A percentile compares a stretch with the other conserved stretches of the same genome.
phyloP scores from a whole-genome alignment of 257 asterid genomes.

The Thymus quinquecostatus region DNA sequence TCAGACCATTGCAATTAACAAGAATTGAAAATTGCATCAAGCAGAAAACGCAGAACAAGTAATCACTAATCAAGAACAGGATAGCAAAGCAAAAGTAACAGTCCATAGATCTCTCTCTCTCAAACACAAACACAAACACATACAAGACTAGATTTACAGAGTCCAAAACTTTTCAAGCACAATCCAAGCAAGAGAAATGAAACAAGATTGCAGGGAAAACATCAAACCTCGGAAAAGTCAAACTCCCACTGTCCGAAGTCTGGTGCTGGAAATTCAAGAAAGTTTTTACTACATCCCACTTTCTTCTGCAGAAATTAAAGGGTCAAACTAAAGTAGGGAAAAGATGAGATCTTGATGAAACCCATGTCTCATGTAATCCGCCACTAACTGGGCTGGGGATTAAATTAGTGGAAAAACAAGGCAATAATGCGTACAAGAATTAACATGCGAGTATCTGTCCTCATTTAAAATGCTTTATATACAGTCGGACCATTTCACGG shows the following conservation, averaged over 20 bases:
- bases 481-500: slow-evolving; percentile 4
- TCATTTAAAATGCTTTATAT: slow-evolving; percentile 1
- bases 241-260: slow-evolving; percentile 25
- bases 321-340: slow-evolving; percentile 37
- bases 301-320: slow-evolving; percentile 11
- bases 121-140: slow-evolving; percentile 12
- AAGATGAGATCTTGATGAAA: slow-evolving; percentile 52
- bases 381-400: slow-evolving; percentile 6
- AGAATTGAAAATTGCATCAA: neutral
- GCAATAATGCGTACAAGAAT: slow-evolving; percentile 25
- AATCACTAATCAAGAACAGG: neutral
- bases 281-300: neutral
- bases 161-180: slow-evolving; percentile 9
- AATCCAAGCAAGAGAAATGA: slow-evolving; percentile 9
- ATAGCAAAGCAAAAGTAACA: slow-evolving; percentile 2
- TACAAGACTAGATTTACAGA: neutral
- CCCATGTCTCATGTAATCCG: slow-evolving; percentile 27
- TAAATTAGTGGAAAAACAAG: slow-evolving; percentile 15
- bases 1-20: slow-evolving; percentile 22
- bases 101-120: slow-evolving; percentile 26
- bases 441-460: neutral
- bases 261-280: slow-evolving; percentile 27
- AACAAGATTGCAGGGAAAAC: slow-evolving; percentile 19
- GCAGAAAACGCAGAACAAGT: neutral
- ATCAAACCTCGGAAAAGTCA: slow-evolving; percentile 38